A percentile compares a stretch with the other conserved stretches of the same genome.
Conservation (phyloP, 1,139 yeast species). For the Scheffersomyces cryptocercus region DNA sequence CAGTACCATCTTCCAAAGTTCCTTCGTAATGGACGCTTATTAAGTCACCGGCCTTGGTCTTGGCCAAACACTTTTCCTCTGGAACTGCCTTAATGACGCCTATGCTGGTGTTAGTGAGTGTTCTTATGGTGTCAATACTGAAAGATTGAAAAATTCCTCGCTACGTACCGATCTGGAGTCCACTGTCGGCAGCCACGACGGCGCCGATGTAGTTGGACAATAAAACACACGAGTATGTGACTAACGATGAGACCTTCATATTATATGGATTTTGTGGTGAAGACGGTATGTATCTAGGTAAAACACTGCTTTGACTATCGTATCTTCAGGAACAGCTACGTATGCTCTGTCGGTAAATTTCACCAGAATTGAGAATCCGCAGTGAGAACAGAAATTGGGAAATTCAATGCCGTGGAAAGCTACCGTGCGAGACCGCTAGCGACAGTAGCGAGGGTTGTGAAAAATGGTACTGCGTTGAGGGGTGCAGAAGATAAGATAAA, state of each 20-base stretch:
- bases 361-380: no score
- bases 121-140: not conserved
- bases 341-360: no score
- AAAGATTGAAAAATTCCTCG: not conserved
- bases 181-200: constrained; percentile 4
- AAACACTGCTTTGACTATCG: no score
- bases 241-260: not conserved
- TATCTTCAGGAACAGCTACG: no score
- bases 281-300: no score
- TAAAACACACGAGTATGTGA: not conserved
- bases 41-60: constrained; percentile 61
- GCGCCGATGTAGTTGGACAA: constrained; percentile 1
- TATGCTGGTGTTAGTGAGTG: constrained; percentile 10
- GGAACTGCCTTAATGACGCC: constrained; percentile 51
- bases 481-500: no score
- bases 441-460: no score
- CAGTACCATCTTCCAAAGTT: constrained; percentile 61
- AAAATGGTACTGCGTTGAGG: no score
- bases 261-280: not conserved
- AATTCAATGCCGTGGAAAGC: no score
- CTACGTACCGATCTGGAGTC: constrained; percentile 30
- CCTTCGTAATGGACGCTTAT: constrained; percentile 80
- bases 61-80: constrained; percentile 51
- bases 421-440: no score
- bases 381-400: no score